Percentiles rank a stretch among this genome's conserved stretches.
Conservation (phyloP, 768 basidiomycete species). For the Hericium erinaceus region DNA sequence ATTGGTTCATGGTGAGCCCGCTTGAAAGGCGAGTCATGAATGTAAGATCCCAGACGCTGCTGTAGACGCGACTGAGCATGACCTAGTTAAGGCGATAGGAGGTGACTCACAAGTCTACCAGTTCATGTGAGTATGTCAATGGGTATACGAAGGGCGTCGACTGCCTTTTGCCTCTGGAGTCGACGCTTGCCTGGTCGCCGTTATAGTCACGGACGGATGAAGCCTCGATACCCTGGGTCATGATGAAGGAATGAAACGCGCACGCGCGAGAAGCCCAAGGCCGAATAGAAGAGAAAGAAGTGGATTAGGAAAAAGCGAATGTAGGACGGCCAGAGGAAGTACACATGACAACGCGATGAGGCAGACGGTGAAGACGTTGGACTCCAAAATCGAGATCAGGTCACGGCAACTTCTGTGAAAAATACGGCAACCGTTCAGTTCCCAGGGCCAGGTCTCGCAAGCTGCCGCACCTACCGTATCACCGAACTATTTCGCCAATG, state of each 20-base stretch:
- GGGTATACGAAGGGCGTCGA: not conserved
- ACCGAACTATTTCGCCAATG: too few species aligned
- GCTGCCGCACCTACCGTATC: not conserved
- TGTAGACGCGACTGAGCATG: constrained; percentile 19
- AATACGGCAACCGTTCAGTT: not conserved
- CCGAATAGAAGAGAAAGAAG: not conserved
- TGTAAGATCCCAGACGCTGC: constrained; percentile 67
- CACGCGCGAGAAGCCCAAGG: not conserved
- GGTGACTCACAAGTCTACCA: constrained; percentile 4
- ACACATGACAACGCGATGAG: too few species aligned
- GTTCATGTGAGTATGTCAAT: not conserved
- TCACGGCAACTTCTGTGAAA: too few species aligned
- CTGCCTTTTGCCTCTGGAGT: not conserved
- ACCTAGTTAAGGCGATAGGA: not conserved
- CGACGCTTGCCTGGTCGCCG: not conserved
- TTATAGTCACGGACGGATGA: not conserved
- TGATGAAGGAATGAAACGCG: not conserved
- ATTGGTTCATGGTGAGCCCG: constrained; percentile 45
- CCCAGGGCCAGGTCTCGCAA: not conserved
- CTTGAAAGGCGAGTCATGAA: constrained; percentile 42
- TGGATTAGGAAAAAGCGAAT: too few species aligned
- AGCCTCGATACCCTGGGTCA: not conserved
- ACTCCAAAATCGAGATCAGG: too few species aligned
- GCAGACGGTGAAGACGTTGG: too few species aligned
- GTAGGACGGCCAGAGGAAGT: too few species aligned